Evolutionary conservation across 2,329 filamentous ascomycete genomes (phyloP), one percentile per base, ranked within the genome.

Genomic region (Orbilia ellipsospora): DNA sequence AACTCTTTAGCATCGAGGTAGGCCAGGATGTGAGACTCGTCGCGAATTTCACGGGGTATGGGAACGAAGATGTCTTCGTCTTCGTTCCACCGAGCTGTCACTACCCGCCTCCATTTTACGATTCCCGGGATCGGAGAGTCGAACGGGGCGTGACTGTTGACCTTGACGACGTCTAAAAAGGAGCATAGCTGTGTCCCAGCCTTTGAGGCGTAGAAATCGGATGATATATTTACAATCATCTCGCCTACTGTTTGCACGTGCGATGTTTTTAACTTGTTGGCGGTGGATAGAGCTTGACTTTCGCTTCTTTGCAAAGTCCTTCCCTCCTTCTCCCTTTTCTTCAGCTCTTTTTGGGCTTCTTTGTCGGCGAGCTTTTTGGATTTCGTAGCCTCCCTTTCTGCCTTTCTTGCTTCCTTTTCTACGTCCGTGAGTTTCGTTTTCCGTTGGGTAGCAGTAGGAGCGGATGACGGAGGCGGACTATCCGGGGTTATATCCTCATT

Each of bases 211-310:
- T 86, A 82, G 0, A 94, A 82, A 1, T 85, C 86, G 0, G 83
- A 82, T 0, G 91, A 87, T 23, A 94, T 83, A 78, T 92, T 88
- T 1, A 93, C 85, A 60, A 94, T 89, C 91, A 95, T 94, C 81
- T 95, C 91, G 0, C 86, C 86, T 0, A 89, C 87, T 0, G 91
- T 90, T 0, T 89, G 83, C 78, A 92, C 92, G 82, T 92, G 93
- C 82, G 93, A 89, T 0, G 88, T 88, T 61, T 88, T 88, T 8
- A 90, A 83, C 79, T 90, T 92, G 82, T 94, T 94, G 50, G 89
- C 90, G 77, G 92, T 89, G 2, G 88, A 88, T 20, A 94, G 52
- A 3, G 70, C 70, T 18, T 74, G 70, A 15, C 52, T 68, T 50
- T 74, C 70, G n/a, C 28, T 74, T 7, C 62, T 48, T 44, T 67